Base-by-base conservation (phyloP, 345 rosid genomes). In the Abelmoschus esculentus region DNA sequence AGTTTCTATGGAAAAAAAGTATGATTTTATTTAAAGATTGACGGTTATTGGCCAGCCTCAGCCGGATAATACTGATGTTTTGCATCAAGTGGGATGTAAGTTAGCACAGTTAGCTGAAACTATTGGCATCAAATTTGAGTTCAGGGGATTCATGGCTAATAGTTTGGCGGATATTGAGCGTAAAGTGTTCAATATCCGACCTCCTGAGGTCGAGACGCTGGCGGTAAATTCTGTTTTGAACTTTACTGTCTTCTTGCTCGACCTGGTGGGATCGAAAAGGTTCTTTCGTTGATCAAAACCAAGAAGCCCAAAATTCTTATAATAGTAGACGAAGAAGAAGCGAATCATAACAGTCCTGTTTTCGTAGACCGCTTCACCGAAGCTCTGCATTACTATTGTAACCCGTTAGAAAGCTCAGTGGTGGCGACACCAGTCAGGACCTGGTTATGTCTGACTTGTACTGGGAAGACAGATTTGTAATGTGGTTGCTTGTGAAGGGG, bases 191-290 rank as follows among this genome's bases (percentile, higher is more conserved):
- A 85, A 83, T 1, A 80, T 85, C 42, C 71, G 82, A 7, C 78
- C 86, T 5, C 4, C 77, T 0, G 90, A 80, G 57, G 67, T 65
- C 0, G 96, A 90, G 63, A 71, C 84, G 0, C 83, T 90, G 5
- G 97, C 92, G 11, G 90, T 93, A 26, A 93, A 93, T 70, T 93
- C 91, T 2, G 82, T 93, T n/a, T 90, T 90, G 89, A 87, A 76
- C 77, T 93, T 60, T 92, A 93, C 50, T 70, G 79, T 0, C 76
- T 90, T 19, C 47, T 90, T 46, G 89, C 88, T 7, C 74, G 82
- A 28, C 84, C 90, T 3, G 90, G 91, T 14, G 86, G 82, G 1
- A 77, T 92, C 6, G 91, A 86, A 11, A 86, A 88, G 61, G 80
- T 85, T 7, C 68, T 92, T 0, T 67, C 76, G 0, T 78, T 80